Evolutionary conservation across 163 green algal species (phyloP).

Genomic region (Coccomyxa subellipsoidea): DNA sequence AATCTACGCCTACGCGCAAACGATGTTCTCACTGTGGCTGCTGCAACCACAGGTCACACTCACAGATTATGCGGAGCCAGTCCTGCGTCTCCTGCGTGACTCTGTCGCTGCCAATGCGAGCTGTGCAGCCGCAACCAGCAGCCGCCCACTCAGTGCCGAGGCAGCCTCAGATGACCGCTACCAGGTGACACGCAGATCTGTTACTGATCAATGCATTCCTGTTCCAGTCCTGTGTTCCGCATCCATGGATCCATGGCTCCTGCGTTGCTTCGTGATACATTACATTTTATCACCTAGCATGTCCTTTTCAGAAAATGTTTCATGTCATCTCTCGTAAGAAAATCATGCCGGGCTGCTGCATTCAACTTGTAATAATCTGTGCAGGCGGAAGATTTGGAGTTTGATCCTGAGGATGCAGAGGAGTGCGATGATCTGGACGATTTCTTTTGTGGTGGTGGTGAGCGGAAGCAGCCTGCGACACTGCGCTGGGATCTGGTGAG

Average conservation of each 20-base stretch:
- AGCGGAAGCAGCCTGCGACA: neutral
- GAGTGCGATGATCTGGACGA: slow-evolving; percentile 33
- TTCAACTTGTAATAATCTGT: too few species aligned
- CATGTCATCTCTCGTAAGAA: too few species aligned
- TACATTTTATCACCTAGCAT: too few species aligned
- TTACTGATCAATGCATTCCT: too few species aligned
- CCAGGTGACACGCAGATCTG: too few species aligned
- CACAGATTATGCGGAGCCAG: slow-evolving; percentile 64
- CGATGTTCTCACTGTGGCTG: neutral
- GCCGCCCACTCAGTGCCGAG: neutral
- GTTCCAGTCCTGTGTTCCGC: too few species aligned
- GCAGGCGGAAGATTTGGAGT: neutral
- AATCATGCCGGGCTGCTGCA: too few species aligned
- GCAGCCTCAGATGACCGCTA: neutral
- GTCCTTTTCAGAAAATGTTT: too few species aligned
- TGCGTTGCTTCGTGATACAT: too few species aligned
- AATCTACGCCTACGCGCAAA: neutral
- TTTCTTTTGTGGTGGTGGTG: slow-evolving; percentile 3
- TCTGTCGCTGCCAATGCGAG: slow-evolving; percentile 64
- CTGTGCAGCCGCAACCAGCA: neutral
- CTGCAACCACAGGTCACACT: slow-evolving; percentile 52
- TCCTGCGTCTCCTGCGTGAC: slow-evolving; percentile 66
- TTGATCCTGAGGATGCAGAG: slow-evolving; percentile 33
- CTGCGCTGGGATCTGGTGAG: slow-evolving; percentile 9
- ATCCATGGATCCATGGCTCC: too few species aligned